These are phyloP conservation scores for Oryza longistaminata DNA, from an alignment of 176 grass and related monocot genomes.

Conservation along the genomic window DNA sequence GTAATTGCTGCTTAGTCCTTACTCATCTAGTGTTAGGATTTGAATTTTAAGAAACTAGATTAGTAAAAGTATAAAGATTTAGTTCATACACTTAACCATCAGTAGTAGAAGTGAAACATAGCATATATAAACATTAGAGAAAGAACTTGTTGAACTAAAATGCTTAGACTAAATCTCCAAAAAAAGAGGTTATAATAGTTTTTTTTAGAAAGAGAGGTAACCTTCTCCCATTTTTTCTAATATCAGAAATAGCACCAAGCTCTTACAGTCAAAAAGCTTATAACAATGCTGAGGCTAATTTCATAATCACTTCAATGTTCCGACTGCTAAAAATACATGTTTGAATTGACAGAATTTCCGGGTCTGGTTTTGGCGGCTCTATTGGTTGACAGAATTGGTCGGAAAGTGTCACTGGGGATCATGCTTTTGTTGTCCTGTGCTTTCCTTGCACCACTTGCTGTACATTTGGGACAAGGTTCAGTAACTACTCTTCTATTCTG, in stretches of 20 bases:
- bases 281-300: neutral
- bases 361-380: conserved; percentile 62
- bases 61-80: neutral
- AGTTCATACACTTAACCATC: neutral
- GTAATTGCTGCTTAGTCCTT: neutral
- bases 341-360: conserved; percentile 60
- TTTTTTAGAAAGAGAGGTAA: too few relatives aligned
- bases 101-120: neutral
- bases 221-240: too few relatives aligned
- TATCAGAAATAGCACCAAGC: too few relatives aligned
- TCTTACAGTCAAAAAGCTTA: neutral
- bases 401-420: conserved; percentile 54
- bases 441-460: conserved; percentile 57
- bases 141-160: neutral
- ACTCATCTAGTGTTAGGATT: too few relatives aligned
- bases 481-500: conserved; percentile 66
- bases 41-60: neutral
- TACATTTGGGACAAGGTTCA: conserved; percentile 51
- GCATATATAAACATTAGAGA: neutral
- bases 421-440: conserved; percentile 56
- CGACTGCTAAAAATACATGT: neutral
- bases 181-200: too few relatives aligned
- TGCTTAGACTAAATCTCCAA: neutral
- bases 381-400: conserved; percentile 65
- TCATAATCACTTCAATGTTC: neutral